phyloP scores from a whole-genome alignment of 257 asterid species.

The Solanum chilense region DNA sequence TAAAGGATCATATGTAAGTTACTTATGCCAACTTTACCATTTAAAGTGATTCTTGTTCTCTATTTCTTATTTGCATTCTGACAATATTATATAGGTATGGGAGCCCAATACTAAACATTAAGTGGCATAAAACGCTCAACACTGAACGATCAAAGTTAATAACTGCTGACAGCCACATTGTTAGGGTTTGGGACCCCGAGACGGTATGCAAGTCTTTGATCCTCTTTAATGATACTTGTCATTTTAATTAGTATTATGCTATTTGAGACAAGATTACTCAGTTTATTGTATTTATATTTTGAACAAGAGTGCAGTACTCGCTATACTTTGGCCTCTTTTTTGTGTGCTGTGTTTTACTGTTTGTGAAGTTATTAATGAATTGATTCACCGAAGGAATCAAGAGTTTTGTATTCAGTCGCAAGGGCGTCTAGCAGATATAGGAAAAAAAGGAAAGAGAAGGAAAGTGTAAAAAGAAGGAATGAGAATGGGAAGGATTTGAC shows the following conservation, averaged over 20 bases:
- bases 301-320: background rate
- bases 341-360: background rate
- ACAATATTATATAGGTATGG: slow-evolving; percentile 62
- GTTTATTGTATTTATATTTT: background rate
- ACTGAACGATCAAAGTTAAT: slow-evolving; percentile 56
- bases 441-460: background rate
- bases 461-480: background rate
- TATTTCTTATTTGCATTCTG: background rate
- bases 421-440: background rate
- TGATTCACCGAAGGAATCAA: background rate
- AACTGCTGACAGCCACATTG: slow-evolving; percentile 75
- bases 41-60: background rate
- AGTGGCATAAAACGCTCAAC: slow-evolving; percentile 87
- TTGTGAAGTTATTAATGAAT: background rate
- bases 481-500: background rate
- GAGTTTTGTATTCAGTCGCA: background rate
- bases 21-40: background rate
- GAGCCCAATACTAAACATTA: slow-evolving; percentile 72
- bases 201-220: slow-evolving; percentile 41
- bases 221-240: background rate
- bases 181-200: slow-evolving; percentile 87
- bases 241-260: background rate
- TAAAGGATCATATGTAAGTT: slow-evolving; percentile 93
- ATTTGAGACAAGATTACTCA: background rate
- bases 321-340: background rate